These are phyloP conservation scores for Prunus fruticosa DNA, from an alignment of 306 rosid species.

Conservation along the genomic window DNA sequence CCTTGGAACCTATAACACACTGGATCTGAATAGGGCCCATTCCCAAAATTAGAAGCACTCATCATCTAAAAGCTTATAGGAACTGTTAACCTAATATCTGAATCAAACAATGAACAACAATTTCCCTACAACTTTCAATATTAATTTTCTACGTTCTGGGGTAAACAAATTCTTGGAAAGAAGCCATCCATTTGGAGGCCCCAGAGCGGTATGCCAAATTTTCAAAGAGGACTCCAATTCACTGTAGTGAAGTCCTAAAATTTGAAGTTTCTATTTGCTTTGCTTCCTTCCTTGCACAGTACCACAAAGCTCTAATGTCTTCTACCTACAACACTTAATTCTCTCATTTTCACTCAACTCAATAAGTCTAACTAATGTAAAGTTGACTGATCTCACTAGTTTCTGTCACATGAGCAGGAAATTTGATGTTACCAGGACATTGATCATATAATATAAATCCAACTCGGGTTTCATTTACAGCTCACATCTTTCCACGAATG, in stretches of 20 bases:
- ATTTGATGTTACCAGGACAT: neutral
- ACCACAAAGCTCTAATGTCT: neutral
- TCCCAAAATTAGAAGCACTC: neutral
- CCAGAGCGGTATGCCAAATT: neutral
- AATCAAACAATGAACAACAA: neutral
- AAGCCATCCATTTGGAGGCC: neutral
- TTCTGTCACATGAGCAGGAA: neutral
- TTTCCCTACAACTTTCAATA: neutral
- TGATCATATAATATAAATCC: constrained; percentile 17
- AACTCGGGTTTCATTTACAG: constrained; percentile 48
- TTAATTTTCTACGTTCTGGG: neutral
- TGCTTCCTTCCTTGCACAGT: neutral
- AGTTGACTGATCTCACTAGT: neutral
- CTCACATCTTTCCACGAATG: constrained; percentile 44
- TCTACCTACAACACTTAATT: neutral
- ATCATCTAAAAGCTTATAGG: neutral
- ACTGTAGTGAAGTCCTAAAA: neutral
- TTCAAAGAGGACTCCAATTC: neutral
- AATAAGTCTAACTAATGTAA: neutral
- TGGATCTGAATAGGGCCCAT: neutral
- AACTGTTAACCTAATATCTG: neutral
- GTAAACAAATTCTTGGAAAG: neutral
- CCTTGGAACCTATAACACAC: constrained; percentile 5
- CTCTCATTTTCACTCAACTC: neutral
- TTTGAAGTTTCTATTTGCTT: neutral